These are phyloP conservation scores for Pythium rhizo-oryzae DNA, from an alignment of 352 stramenopile genomes.

Conservation along the genomic window DNA sequence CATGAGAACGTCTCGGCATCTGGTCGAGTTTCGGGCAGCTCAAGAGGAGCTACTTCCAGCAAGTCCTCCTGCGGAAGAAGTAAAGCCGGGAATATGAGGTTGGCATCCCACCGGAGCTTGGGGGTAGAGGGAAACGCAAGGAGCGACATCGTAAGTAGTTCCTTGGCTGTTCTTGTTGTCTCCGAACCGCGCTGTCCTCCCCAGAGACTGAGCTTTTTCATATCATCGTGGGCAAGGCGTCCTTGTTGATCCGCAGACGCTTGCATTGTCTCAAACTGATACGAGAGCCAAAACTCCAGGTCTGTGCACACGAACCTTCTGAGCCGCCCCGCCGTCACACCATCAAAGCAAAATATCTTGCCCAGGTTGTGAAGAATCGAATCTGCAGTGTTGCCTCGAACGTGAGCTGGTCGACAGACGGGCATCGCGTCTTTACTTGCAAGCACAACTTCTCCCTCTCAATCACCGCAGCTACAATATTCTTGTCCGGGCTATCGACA, in stretches of 20 bases:
- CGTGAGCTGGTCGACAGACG: too few species aligned
- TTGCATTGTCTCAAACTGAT: background rate
- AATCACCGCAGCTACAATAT: too few species aligned
- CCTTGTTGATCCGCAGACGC: background rate
- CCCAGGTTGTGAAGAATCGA: conserved; percentile 4
- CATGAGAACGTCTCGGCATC: background rate
- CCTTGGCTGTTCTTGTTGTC: too few species aligned
- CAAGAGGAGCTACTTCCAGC: background rate
- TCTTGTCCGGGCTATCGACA: too few species aligned
- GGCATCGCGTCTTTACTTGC: too few species aligned
- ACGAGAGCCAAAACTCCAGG: background rate
- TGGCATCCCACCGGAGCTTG: too few species aligned
- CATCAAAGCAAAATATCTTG: conserved; percentile 1
- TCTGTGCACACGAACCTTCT: background rate
- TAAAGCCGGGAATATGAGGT: background rate
- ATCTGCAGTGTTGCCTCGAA: background rate
- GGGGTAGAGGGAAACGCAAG: too few species aligned
- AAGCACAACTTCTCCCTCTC: too few species aligned
- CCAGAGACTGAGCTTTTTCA: background rate
- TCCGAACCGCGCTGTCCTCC: too few species aligned
- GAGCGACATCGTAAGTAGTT: too few species aligned
- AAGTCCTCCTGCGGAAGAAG: background rate
- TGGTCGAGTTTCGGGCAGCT: background rate
- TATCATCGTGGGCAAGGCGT: background rate
- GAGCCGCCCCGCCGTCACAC: background rate